Evolutionary conservation across 2,329 filamentous ascomycete species (phyloP).

Genomic region (Exserohilum rostratum): DNA sequence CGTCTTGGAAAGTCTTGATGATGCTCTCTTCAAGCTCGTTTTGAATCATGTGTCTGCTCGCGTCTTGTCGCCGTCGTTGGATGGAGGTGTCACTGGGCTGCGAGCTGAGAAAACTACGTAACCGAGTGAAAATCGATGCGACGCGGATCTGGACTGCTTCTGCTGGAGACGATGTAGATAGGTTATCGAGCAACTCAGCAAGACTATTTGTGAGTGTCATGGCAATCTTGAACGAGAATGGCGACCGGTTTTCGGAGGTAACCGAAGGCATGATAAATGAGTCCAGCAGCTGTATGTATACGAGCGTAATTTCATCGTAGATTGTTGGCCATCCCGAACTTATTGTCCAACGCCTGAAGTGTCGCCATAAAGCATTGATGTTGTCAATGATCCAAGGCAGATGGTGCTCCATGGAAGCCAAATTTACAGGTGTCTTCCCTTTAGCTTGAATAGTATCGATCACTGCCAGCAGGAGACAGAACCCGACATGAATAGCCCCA

Average conservation of each 20-base stretch:
- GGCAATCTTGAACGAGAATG: conserved; percentile 28
- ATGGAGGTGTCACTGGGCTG: not conserved
- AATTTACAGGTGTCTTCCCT: not conserved
- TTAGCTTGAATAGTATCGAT: conserved; percentile 4
- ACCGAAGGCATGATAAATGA: conserved; percentile 13
- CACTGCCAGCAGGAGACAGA: conserved; percentile 34
- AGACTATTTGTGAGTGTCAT: conserved; percentile 26
- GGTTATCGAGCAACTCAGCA: conserved; percentile 26
- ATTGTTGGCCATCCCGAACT: conserved; percentile 14
- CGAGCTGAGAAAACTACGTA: conserved; percentile 17
- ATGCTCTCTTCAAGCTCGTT: conserved; percentile 27
- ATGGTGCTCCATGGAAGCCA: conserved; percentile 21
- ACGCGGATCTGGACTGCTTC: conserved; percentile 31
- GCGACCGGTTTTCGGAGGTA: conserved; percentile 7
- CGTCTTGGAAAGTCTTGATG: conserved; percentile 26
- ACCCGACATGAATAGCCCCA: conserved; percentile 34
- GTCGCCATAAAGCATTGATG: conserved; percentile 31
- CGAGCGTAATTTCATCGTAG: conserved; percentile 26
- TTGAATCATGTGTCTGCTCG: conserved; percentile 12
- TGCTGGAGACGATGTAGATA: conserved; percentile 20
- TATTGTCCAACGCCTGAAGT: conserved; percentile 29
- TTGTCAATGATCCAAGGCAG: conserved; percentile 37
- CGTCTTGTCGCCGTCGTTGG: conserved; percentile 1
- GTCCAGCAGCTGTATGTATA: conserved; percentile 36
- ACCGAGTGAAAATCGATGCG: conserved; percentile 29